Evolutionary conservation across 192 early-diverging fungal genomes (phyloP).

Genomic region (Dissophora globulifera): DNA sequence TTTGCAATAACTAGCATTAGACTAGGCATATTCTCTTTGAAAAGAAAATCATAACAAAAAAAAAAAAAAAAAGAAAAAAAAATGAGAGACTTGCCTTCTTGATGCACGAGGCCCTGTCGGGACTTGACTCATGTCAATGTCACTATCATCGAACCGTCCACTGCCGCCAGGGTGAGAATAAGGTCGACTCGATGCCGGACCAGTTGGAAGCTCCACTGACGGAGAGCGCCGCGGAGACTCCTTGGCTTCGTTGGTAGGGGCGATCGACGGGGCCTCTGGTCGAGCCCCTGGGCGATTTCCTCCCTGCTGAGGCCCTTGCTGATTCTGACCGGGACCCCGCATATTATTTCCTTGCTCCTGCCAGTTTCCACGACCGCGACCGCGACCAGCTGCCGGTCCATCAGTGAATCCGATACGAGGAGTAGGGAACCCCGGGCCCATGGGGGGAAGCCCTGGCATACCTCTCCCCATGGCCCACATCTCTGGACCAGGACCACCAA

Average conservation of each 20-base stretch:
- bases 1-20: no score
- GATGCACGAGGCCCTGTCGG: slow-evolving; percentile 41
- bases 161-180: background rate
- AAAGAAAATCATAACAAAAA: background rate
- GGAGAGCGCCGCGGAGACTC: background rate
- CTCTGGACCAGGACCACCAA: slow-evolving; percentile 29
- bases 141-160: slow-evolving; percentile 31
- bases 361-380: slow-evolving; percentile 36
- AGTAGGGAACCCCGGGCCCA: slow-evolving; percentile 48
- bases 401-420: slow-evolving; percentile 48
- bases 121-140: slow-evolving; percentile 50
- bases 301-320: slow-evolving; percentile 6
- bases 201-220: slow-evolving; percentile 9
- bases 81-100: slow-evolving; percentile 15
- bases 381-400: slow-evolving; percentile 17
- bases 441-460: slow-evolving; percentile 40
- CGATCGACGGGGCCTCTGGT: background rate
- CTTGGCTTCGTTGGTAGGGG: background rate
- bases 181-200: background rate
- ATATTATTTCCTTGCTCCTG: slow-evolving; percentile 17
- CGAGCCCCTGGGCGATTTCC: background rate
- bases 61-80: background rate
- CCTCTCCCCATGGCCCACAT: slow-evolving; percentile 43
- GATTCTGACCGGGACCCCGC: slow-evolving; percentile 18
- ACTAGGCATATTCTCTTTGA: no score